These are phyloP conservation scores for Physaria fendleri DNA, from an alignment of 345 rosid genomes.

Conservation along the genomic window DNA sequence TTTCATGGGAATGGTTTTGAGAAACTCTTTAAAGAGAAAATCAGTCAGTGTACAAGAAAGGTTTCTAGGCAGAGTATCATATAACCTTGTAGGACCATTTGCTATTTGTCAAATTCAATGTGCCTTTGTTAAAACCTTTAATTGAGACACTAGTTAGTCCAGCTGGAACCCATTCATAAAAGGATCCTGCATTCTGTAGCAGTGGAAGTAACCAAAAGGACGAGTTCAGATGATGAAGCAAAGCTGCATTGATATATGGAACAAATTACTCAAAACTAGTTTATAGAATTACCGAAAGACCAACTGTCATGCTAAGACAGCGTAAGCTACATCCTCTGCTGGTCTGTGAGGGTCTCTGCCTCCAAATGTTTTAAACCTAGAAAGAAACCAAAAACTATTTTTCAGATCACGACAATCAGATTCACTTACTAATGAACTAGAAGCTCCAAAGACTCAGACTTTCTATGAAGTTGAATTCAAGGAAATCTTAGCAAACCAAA, in stretches of 20 bases:
- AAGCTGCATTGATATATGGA: background rate
- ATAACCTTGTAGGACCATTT: constrained; percentile 84
- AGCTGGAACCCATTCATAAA: constrained; percentile 74
- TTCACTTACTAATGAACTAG: too few relatives aligned
- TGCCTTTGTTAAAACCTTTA: constrained; percentile 64
- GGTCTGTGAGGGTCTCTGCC: too few relatives aligned
- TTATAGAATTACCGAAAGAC: too few relatives aligned
- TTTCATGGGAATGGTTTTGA: background rate
- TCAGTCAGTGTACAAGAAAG: background rate
- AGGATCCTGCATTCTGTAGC: constrained; percentile 79
- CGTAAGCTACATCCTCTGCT: too few relatives aligned
- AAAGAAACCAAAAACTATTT: too few relatives aligned
- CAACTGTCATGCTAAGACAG: too few relatives aligned
- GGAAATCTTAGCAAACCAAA: too few relatives aligned
- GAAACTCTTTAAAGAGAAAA: background rate
- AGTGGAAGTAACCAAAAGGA: background rate
- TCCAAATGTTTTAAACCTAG: too few relatives aligned
- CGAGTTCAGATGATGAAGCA: background rate
- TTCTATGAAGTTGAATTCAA: too few relatives aligned
- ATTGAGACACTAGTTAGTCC: constrained; percentile 74
- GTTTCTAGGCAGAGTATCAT: constrained; percentile 8
- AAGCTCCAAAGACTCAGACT: too few relatives aligned
- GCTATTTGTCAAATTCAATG: constrained; percentile 51
- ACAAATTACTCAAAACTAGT: background rate
- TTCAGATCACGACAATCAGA: too few relatives aligned